phyloP scores from a whole-genome alignment of 73 alveolate species.

The Stentor coeruleus region DNA sequence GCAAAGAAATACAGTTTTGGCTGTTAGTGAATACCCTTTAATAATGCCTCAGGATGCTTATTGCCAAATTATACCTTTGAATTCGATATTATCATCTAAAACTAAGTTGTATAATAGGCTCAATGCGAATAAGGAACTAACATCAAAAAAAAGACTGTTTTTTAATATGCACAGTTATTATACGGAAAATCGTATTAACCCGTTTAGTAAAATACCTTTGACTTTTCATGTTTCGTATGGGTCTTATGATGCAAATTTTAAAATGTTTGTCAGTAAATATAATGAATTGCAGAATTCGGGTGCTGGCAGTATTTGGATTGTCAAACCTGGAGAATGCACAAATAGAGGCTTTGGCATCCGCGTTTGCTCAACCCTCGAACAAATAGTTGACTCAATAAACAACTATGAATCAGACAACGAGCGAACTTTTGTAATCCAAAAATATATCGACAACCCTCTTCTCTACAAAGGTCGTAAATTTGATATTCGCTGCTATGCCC shows the following conservation, averaged over 20 bases:
- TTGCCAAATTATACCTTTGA: not conserved
- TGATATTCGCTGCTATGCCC: conserved; percentile 68
- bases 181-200: not conserved
- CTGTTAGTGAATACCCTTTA: not conserved
- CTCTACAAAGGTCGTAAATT: conserved; percentile 52
- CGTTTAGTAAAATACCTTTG: not conserved
- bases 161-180: not conserved
- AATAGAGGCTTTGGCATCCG: conserved; percentile 28
- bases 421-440: conserved; percentile 24
- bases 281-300: not conserved
- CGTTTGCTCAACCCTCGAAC: not conserved
- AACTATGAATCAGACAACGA: not conserved
- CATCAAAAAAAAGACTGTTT: not conserved
- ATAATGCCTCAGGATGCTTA: not conserved
- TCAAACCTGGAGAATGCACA: conserved; percentile 33
- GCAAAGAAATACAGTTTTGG: not conserved
- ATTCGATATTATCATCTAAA: not conserved
- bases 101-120: not conserved
- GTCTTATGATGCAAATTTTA: not conserved
- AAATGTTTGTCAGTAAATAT: not conserved
- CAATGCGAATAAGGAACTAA: not conserved
- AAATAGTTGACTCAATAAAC: not conserved
- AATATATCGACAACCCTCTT: conserved; percentile 63
- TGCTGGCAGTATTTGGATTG: conserved; percentile 2
- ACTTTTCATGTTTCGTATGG: conserved; percentile 8